Evolutionary conservation across 2,329 filamentous ascomycete species (phyloP).

Genomic region (Bipolaris cookei): DNA sequence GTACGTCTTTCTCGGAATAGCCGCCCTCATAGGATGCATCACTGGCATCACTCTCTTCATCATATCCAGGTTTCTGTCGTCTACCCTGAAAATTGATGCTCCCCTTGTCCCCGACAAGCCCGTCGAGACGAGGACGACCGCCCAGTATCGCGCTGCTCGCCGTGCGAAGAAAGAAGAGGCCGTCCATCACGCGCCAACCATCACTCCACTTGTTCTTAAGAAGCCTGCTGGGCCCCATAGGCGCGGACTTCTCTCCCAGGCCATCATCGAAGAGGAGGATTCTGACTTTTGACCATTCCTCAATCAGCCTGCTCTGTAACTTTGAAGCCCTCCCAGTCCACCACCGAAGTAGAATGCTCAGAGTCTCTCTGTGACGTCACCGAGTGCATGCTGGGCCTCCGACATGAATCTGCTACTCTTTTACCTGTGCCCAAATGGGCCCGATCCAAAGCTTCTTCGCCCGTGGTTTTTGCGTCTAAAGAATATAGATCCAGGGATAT

Average conservation of each 20-base stretch:
- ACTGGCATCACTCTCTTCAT: conserved; percentile 67
- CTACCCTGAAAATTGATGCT: conserved; percentile 54
- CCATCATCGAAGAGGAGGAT: conserved; percentile 76
- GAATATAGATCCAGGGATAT: not conserved
- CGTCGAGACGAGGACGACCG: conserved; percentile 31
- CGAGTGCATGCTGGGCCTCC: not conserved
- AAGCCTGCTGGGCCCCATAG: conserved; percentile 40
- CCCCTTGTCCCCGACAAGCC: conserved; percentile 14
- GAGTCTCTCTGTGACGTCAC: conserved; percentile 8
- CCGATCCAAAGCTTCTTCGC: not conserved
- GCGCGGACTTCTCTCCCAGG: conserved; percentile 65
- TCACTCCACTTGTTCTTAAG: conserved; percentile 31
- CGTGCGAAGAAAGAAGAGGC: conserved; percentile 31
- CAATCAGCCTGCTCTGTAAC: not conserved
- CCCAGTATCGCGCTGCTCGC: conserved; percentile 38
- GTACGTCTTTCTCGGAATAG: conserved; percentile 68
- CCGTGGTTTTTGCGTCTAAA: not conserved
- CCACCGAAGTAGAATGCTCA: conserved; percentile 10
- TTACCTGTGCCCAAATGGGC: not conserved
- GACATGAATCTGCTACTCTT: not conserved
- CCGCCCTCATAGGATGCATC: conserved; percentile 69
- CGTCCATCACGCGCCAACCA: conserved; percentile 23
- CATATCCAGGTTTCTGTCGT: conserved; percentile 62
- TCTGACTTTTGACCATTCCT: conserved; percentile 50
- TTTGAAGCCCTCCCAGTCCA: not conserved